Evolutionary conservation across 768 basidiomycete genomes (phyloP).

Genomic region (Lactarius quietus): DNA sequence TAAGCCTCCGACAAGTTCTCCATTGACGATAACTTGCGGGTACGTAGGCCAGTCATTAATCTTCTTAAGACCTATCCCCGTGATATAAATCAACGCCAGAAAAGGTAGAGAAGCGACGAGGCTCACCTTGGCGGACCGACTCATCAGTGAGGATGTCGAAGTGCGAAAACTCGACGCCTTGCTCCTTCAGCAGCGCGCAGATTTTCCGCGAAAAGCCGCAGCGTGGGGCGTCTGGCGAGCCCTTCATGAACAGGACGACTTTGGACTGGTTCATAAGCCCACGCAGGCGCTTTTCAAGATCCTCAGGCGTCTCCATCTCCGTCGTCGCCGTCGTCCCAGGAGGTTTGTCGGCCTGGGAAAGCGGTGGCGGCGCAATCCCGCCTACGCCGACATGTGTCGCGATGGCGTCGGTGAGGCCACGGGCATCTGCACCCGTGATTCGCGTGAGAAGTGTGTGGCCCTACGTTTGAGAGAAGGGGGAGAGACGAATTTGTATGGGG

Average conservation of each 20-base stretch:
- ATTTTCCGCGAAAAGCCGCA: conserved; percentile 62
- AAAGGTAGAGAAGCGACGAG: not conserved
- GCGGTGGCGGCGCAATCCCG: conserved; percentile 28
- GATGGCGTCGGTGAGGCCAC: conserved; percentile 56
- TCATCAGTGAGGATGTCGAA: not conserved
- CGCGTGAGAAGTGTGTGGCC: conserved; percentile 83
- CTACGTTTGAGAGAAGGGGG: conserved; percentile 38
- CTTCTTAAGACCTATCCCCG: conserved; percentile 47
- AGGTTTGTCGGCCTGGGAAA: conserved; percentile 46
- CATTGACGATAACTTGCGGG: conserved; percentile 71
- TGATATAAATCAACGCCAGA: not conserved
- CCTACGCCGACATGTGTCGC: conserved; percentile 46
- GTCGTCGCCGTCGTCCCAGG: conserved; percentile 16
- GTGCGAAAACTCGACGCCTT: conserved; percentile 46
- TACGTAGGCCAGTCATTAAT: conserved; percentile 63
- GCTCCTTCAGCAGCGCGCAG: conserved; percentile 46
- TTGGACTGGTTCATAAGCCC: conserved; percentile 71
- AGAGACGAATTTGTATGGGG: not conserved
- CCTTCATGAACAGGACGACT: conserved; percentile 67
- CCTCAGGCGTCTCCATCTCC: conserved; percentile 51
- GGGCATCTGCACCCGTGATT: conserved; percentile 77
- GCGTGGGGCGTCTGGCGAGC: conserved; percentile 53
- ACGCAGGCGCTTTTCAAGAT: conserved; percentile 62
- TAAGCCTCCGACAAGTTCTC: conserved; percentile 90
- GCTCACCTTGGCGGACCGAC: not conserved